phyloP scores from a whole-genome alignment of 176 grass and related monocot genomes.

The Aegilops longissima region DNA sequence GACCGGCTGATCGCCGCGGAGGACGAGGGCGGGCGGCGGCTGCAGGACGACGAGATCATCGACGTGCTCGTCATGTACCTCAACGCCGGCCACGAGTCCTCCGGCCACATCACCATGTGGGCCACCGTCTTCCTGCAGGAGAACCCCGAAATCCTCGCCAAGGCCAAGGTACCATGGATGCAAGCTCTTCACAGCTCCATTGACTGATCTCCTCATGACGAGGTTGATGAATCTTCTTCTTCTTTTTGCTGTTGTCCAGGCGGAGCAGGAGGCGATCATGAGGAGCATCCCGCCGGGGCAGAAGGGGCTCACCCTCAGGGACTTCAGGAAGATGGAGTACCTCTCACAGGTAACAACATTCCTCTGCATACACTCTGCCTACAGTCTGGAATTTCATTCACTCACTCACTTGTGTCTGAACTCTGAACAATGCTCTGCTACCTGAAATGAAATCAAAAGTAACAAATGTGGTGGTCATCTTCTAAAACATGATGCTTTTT shows the following conservation, averaged over 20 bases:
- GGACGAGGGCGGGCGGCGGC: conserved; percentile 59
- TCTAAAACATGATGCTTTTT: not conserved
- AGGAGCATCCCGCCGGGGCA: conserved; percentile 50
- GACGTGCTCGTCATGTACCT: conserved; percentile 93
- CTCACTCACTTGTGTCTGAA: not conserved
- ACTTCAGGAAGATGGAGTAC: conserved; percentile 95
- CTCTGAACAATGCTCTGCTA: not conserved
- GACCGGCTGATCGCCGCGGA: conserved; percentile 58
- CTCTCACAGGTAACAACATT: conserved; percentile 64
- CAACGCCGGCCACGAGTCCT: conserved; percentile 93
- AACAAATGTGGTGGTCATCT: not conserved
- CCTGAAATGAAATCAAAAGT: not conserved
- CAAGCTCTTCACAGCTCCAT: conserved; percentile 34
- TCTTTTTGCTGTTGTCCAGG: conserved; percentile 26
- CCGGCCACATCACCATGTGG: conserved; percentile 98
- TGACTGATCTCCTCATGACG: too few relatives aligned
- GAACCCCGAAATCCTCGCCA: conserved; percentile 59
- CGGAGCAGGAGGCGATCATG: conserved; percentile 88
- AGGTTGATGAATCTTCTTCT: not conserved
- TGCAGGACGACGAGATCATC: conserved; percentile 75
- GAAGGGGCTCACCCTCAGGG: conserved; percentile 65
- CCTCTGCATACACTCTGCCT: not conserved
- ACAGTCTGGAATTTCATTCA: too few relatives aligned
- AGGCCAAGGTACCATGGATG: conserved; percentile 52
- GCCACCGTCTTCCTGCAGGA: conserved; percentile 85